Percentiles rank a stretch among this genome's conserved stretches.
Conservation (phyloP, 148 eudicot species). For the Spergularia marina region DNA sequence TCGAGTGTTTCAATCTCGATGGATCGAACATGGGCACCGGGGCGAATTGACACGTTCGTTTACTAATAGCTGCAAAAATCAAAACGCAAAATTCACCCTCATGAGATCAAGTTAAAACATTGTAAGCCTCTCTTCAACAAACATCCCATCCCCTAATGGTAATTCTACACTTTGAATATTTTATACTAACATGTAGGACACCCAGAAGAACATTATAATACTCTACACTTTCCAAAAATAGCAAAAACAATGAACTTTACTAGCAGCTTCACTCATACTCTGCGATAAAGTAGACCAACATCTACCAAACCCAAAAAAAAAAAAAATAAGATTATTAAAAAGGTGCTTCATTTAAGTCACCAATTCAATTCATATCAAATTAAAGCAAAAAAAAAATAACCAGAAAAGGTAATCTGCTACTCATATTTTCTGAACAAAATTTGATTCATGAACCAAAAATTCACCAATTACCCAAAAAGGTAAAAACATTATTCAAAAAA, state of each 20-base stretch:
- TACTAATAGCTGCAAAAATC: conserved; percentile 46
- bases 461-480: too few species aligned
- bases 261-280: conserved; percentile 17
- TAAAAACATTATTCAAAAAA: background rate
- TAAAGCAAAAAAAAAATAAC: background rate
- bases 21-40: conserved; percentile 28
- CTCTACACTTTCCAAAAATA: background rate
- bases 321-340: conserved; percentile 6
- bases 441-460: too few species aligned
- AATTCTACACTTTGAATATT: background rate
- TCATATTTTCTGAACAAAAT: too few species aligned
- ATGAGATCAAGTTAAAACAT: background rate
- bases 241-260: conserved; percentile 8
- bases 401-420: background rate
- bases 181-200: background rate
- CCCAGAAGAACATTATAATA: conserved; percentile 11
- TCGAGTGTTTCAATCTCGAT: conserved; percentile 32
- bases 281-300: conserved; percentile 24
- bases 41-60: conserved; percentile 41
- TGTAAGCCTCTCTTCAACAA: background rate
- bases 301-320: conserved; percentile 9
- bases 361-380: background rate
- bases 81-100: background rate
- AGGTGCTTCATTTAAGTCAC: conserved; percentile 20
- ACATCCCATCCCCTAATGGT: background rate